phyloP scores from a whole-genome alignment of 108 stramenopile genomes.

The Parietichytrium sp. region DNA sequence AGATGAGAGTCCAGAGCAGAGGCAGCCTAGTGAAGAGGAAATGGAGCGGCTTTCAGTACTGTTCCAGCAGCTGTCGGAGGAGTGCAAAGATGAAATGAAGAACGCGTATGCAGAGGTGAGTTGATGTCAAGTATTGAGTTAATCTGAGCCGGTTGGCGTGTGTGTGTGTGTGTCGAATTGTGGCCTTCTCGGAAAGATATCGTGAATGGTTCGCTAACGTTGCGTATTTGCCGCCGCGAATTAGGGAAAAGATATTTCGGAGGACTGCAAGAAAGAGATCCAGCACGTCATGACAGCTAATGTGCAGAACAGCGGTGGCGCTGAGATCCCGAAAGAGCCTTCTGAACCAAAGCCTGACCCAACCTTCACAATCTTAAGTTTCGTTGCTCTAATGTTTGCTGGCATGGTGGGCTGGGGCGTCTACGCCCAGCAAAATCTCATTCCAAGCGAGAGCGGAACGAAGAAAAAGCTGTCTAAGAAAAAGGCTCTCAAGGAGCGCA shows the following conservation, averaged over 20 bases:
- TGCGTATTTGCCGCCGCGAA: no score
- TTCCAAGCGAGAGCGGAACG: neutral
- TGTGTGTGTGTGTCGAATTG: no score
- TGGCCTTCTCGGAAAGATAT: no score
- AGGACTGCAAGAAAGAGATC: constrained; percentile 27
- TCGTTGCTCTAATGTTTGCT: neutral
- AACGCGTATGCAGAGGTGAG: neutral
- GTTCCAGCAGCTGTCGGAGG: neutral
- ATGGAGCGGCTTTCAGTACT: neutral
- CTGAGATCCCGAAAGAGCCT: neutral
- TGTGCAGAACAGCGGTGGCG: neutral
- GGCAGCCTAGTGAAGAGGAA: neutral
- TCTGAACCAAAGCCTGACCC: neutral
- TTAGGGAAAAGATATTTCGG: neutral
- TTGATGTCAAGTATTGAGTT: no score
- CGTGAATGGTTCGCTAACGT: no score
- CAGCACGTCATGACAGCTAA: neutral
- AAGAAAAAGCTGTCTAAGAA: constrained; percentile 31
- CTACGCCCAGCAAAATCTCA: constrained; percentile 26
- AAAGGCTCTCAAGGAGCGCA: neutral
- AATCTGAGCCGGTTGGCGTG: no score
- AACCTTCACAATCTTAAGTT: neutral
- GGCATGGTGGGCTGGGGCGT: constrained; percentile 30
- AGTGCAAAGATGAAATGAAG: constrained; percentile 12
- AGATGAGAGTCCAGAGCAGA: no score